A percentile compares a stretch with the other conserved stretches of the same genome.
phyloP scores from a whole-genome alignment of 176 grass and related monocot genomes.

The Ampelocalamus luodianensis region DNA sequence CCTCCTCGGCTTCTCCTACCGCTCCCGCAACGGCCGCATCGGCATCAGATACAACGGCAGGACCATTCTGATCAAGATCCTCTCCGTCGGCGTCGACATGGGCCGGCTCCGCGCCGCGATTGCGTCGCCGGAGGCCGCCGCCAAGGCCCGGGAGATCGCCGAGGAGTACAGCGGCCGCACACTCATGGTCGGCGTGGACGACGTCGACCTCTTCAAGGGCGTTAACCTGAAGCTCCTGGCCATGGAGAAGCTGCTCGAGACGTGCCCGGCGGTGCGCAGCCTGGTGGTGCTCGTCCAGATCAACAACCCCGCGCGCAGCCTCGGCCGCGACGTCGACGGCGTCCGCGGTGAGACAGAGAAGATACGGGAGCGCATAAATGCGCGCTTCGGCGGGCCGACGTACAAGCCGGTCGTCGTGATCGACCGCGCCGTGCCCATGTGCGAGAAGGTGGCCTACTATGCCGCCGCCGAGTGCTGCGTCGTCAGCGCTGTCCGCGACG shows the following conservation, averaged over 20 bases:
- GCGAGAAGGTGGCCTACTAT: constrained; percentile 60
- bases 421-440: constrained; percentile 41
- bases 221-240: constrained; percentile 47
- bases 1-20: constrained; percentile 31
- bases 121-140: constrained; percentile 20
- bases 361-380: constrained; percentile 37
- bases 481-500: constrained; percentile 56
- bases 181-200: constrained; percentile 58
- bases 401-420: constrained; percentile 56
- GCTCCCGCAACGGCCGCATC: constrained; percentile 20
- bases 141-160: constrained; percentile 34
- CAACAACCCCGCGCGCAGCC: constrained; percentile 39
- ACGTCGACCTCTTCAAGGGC: constrained; percentile 56
- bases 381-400: constrained; percentile 11
- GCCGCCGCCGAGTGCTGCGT: constrained; percentile 60
- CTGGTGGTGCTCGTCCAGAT: constrained; percentile 60
- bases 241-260: constrained; percentile 46
- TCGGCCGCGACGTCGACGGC: constrained; percentile 20
- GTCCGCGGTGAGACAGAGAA: constrained; percentile 11
- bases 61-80: constrained; percentile 39
- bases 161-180: constrained; percentile 39
- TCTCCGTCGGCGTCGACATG: constrained; percentile 53
- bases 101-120: constrained; percentile 13
- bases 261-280: neutral
- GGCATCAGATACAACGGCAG: constrained; percentile 42